Base-by-base conservation (phyloP, 192 early-diverging fungal species). In the Phlyctochytrium bullatum region DNA sequence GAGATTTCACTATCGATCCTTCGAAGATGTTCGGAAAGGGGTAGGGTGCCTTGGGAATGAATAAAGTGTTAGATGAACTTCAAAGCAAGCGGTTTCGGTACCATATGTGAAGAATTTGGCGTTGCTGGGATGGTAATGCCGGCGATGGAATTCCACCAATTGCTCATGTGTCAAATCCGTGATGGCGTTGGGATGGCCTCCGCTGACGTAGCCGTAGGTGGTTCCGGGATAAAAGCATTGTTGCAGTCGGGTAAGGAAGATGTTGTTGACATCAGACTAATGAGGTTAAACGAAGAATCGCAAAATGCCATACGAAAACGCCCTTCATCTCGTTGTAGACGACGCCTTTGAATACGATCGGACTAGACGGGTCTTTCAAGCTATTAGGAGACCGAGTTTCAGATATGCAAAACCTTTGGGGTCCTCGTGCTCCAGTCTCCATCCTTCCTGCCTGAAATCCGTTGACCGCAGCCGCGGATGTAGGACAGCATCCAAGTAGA, bases 251-350 rank as follows among this genome's bases (percentile, higher is more conserved):
- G 82, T 82, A 31, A 87, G 86, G 67, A 91, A 96, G 53, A 97
- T 73, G 57, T 88, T 89, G 60, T 86, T 86, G 0, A 90, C 75
- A 69, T 98, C 94, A 2, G 93, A 91, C 78, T 89, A 86, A 4
- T 73, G 71, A 16, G 29, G 16, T 34, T 34, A 6, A 29, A 27
- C 56, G 56, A 58, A 58, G 29, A 23, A 58, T 6, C 24, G 30
- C 28, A 25, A 61, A 31, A 47, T 25, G 10, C 59, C 63, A 54
- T 62, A 64, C 68, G 23, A 85, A 66, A 28, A 78, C 86, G 56
- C 96, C 96, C 78, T 98, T 98, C 96, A 98, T 98, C 67, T 98
- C 96, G 72, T 98, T 98, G 71, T 94, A 98, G 25, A 98, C 96
- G 28, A 98, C 90, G 56, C 96, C 96, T 68, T 97, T 97, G 74